Percentiles rank a stretch among this genome's conserved stretches.
Conservation (phyloP, 2,329 filamentous ascomycete genomes). For the Diplodia scrobiculata region DNA sequence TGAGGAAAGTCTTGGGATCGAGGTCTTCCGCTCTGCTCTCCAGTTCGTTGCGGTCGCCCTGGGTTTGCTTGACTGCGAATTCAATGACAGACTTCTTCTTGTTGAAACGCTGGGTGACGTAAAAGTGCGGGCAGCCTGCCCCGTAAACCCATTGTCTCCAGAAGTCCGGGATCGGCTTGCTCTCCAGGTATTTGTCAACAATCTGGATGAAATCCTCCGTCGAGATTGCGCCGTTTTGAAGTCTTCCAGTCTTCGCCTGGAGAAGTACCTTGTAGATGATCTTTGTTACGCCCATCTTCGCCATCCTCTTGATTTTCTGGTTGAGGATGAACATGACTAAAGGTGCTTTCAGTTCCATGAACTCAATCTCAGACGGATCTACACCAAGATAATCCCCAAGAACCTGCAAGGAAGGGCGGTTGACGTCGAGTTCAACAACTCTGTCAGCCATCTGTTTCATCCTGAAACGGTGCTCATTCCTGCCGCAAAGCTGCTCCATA, state of each 20-base stretch:
- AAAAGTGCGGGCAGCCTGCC: conserved; percentile 84
- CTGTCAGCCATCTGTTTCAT: conserved; percentile 82
- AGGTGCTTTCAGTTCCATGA: conserved; percentile 86
- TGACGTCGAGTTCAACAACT: conserved; percentile 77
- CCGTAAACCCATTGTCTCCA: conserved; percentile 92
- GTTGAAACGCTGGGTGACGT: conserved; percentile 87
- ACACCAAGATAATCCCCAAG: conserved; percentile 77
- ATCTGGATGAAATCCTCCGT: conserved; percentile 76
- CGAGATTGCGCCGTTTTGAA: conserved; percentile 69
- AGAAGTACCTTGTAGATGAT: conserved; percentile 85
- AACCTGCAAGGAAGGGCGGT: conserved; percentile 77
- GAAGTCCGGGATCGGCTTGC: conserved; percentile 56
- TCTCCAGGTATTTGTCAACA: conserved; percentile 86
- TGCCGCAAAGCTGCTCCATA: conserved; percentile 85
- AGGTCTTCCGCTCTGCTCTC: conserved; percentile 49
- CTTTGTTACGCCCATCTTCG: conserved; percentile 83
- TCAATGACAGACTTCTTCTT: conserved; percentile 97
- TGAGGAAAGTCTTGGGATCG: conserved; percentile 74
- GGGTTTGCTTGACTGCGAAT: conserved; percentile 80
- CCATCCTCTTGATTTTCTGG: conserved; percentile 65
- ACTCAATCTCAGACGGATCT: conserved; percentile 83
- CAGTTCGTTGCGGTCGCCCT: conserved; percentile 42
- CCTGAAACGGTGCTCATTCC: conserved; percentile 90
- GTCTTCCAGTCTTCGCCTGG: conserved; percentile 79
- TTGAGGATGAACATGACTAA: conserved; percentile 93